Conservation (phyloP, 352 stramenopile genomes). For the Bremia lactucae region DNA sequence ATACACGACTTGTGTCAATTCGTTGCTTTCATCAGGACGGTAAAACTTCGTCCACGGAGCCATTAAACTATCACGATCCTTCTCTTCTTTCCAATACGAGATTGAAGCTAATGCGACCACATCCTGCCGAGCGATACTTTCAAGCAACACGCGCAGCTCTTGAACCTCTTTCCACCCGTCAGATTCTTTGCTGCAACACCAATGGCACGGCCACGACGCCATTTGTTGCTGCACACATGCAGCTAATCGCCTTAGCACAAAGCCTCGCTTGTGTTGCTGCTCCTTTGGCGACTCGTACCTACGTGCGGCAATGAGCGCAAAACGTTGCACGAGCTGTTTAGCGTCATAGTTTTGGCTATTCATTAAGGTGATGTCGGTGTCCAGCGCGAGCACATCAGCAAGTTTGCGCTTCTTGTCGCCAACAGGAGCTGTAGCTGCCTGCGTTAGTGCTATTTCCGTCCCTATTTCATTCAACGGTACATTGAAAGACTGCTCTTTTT, state of each 20-base stretch:
- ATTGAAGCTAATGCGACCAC: conserved; percentile 9
- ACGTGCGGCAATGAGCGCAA: conserved; percentile 30
- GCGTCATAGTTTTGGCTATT: conserved; percentile 5
- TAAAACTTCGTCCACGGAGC: conserved; percentile 49
- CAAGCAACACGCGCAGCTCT: conserved; percentile 29
- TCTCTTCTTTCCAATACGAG: neutral
- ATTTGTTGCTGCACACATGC: conserved; percentile 11
- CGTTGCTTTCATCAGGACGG: conserved; percentile 23
- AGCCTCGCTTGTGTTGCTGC: conserved; percentile 27
- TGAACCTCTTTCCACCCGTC: conserved; percentile 21
- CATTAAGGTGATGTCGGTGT: conserved; percentile 9
- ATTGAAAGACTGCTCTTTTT: neutral
- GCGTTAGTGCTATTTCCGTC: conserved; percentile 40
- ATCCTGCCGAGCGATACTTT: conserved; percentile 33
- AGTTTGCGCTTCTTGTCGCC: conserved; percentile 15
- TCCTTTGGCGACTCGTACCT: conserved; percentile 25
- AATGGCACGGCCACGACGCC: conserved; percentile 17
- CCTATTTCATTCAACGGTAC: conserved; percentile 41
- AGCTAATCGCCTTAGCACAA: conserved; percentile 24
- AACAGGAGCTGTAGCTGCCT: conserved; percentile 5
- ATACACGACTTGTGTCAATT: conserved; percentile 22
- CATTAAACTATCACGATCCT: conserved; percentile 2
- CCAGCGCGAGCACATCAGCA: conserved; percentile 31
- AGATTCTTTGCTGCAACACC: conserved; percentile 18
- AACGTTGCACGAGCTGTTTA: conserved; percentile 20